Conservation (phyloP, 192 early-diverging fungal species). For the Funneliformis geosporum region DNA sequence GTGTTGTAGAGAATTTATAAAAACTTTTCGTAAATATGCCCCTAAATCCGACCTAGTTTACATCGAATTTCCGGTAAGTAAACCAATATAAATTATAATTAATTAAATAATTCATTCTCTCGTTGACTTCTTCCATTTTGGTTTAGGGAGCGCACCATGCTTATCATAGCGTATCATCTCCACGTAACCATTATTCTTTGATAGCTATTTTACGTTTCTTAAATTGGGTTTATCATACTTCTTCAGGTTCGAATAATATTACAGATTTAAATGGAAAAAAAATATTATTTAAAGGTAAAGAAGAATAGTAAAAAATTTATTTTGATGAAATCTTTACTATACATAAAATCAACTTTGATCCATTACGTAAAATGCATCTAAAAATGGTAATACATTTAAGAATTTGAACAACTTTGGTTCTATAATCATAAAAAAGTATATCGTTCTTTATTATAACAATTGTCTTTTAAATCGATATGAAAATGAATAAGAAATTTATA, state of each 20-base stretch:
- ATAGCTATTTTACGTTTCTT: slow-evolving; percentile 32
- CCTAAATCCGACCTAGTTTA: slow-evolving; percentile 19
- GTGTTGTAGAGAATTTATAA: slow-evolving; percentile 37
- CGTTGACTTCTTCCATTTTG: not conserved
- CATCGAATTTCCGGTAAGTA: not conserved
- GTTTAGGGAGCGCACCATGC: slow-evolving; percentile 37
- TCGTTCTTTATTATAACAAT: too few species aligned
- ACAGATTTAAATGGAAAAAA: not conserved
- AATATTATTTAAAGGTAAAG: too few species aligned
- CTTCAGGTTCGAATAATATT: not conserved
- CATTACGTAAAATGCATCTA: too few species aligned
- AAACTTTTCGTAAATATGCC: slow-evolving; percentile 30
- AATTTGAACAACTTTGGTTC: too few species aligned
- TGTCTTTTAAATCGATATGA: too few species aligned
- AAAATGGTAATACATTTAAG: too few species aligned
- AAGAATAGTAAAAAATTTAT: too few species aligned
- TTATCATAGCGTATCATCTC: slow-evolving; percentile 42
- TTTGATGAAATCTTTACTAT: too few species aligned
- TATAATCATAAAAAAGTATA: too few species aligned
- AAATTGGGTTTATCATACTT: slow-evolving; percentile 3
- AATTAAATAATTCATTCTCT: not conserved
- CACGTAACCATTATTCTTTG: slow-evolving; percentile 38
- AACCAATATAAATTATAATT: not conserved
- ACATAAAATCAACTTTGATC: too few species aligned
- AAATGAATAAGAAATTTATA: too few species aligned